Base-by-base conservation (phyloP, 768 basidiomycete species). In the Pholiota conissans region DNA sequence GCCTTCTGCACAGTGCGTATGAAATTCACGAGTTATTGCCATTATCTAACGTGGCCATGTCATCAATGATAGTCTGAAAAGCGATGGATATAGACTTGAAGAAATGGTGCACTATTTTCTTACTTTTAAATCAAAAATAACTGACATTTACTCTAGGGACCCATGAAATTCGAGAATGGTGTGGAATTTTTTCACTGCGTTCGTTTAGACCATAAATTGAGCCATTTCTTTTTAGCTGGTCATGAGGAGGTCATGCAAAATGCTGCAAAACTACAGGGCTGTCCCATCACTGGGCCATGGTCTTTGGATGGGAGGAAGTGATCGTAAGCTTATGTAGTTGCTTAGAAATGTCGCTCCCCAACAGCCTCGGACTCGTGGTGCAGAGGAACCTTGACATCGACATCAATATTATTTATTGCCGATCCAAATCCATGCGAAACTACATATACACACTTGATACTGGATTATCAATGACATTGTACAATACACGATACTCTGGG, bases 241-340 rank as follows among this genome's bases (percentile, higher is more conserved):
- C 76, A 76, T 35, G 74, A 76, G 29, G 71, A 78, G 39, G 70
- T 79, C 22, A 71, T 80, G 65, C 58, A 63, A 5, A 73, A 71
- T 60, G 79, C 80, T 24, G 74, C 67, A 16, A 67, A 73, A 42
- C 59, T 80, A 11, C 72, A 72, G 48, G 79, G 78, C 9, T 79
- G 76, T 61, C 78, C 79, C 11, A 65, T 80, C 5, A 61, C 65
- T 22, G 73, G 72, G 4, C 67, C 71, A 8, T 77, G 68, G 68
- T 63, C 63, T 7, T 48, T 63, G 34, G 64, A 65, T 34, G 59
- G 60, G 30, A 53, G 39, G 52, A 28, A 53, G 28, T 20, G 26
- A 8, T 22, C 47, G 26, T 18, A n/a, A n/a, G n/a, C n/a, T n/a
- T n/a, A n/a, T n/a, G n/a, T n/a, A n/a, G n/a, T n/a, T n/a, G n/a